A percentile compares a stretch with the other conserved stretches of the same genome.
These are phyloP conservation scores for Pueraria montana DNA, from an alignment of 306 rosid species.

Conservation along the genomic window DNA sequence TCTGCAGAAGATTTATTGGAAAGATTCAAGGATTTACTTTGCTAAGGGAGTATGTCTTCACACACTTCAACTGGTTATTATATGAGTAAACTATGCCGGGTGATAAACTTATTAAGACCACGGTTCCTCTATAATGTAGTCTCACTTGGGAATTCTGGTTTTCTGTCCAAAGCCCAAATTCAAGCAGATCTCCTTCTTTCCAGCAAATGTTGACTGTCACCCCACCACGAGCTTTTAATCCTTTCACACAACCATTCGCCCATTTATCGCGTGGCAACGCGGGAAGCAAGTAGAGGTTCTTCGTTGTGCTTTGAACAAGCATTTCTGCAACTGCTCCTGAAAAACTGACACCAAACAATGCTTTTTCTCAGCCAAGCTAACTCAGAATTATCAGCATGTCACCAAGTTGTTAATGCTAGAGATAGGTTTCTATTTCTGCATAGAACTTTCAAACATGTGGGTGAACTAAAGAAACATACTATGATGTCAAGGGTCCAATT, in stretches of 20 bases:
- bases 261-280: conserved; percentile 86
- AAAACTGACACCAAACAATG: conserved; percentile 58
- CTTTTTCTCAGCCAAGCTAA: conserved; percentile 16
- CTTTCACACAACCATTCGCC: conserved; percentile 85
- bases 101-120: conserved; percentile 52
- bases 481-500: background rate
- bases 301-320: conserved; percentile 84
- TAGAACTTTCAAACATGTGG: background rate
- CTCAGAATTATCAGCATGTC: conserved; percentile 2
- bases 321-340: conserved; percentile 79
- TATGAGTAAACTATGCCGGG: conserved; percentile 67
- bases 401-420: background rate
- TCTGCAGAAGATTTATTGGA: background rate
- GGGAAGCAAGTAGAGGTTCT: conserved; percentile 79
- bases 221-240: conserved; percentile 82
- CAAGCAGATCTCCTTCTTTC: conserved; percentile 79
- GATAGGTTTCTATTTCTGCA: conserved; percentile 1
- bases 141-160: conserved; percentile 52
- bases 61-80: conserved; percentile 65
- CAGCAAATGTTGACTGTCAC: conserved; percentile 81
- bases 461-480: background rate
- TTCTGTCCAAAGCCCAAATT: conserved; percentile 79
- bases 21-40: conserved; percentile 46
- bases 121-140: conserved; percentile 68
- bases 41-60: conserved; percentile 56